These are phyloP conservation scores for Daldinia vernicosa DNA, from an alignment of 495 filamentous ascomycete genomes.

Conservation along the genomic window DNA sequence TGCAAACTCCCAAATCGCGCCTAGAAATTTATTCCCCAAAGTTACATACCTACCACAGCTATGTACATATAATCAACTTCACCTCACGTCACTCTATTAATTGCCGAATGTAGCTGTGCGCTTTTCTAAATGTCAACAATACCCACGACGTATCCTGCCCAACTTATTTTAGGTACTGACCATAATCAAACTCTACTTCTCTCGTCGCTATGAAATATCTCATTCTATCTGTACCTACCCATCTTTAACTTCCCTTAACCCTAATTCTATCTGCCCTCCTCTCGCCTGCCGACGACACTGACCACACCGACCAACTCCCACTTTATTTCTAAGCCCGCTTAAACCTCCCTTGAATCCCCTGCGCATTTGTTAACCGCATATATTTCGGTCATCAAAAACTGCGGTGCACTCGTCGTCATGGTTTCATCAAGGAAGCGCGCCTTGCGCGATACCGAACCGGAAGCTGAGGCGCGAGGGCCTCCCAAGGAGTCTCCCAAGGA, in stretches of 20 bases:
- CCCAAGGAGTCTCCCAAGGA: conserved; percentile 63
- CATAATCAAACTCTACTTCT: conserved; percentile 9
- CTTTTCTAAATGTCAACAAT: conserved; percentile 13
- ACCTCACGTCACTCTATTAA: conserved; percentile 22
- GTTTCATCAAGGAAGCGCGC: conserved; percentile 72
- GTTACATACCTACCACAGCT: conserved; percentile 15
- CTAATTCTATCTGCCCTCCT: conserved; percentile 23
- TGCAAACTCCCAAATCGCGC: conserved; percentile 39
- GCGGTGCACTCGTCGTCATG: conserved; percentile 51
- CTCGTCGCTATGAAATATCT: conserved; percentile 39
- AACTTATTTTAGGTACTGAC: conserved; percentile 21
- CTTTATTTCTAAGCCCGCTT: background rate
- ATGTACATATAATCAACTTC: background rate
- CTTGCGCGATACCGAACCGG: conserved; percentile 70
- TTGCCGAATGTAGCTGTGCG: conserved; percentile 19
- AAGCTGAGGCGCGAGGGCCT: conserved; percentile 49
- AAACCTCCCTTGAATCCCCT: background rate
- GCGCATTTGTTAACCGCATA: conserved; percentile 6
- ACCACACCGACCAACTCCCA: conserved; percentile 7
- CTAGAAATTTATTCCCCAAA: conserved; percentile 26
- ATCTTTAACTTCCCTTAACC: conserved; percentile 35
- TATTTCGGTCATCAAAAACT: background rate
- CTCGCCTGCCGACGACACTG: background rate
- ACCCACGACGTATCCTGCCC: background rate
- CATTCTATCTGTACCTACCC: conserved; percentile 17